Base-by-base conservation (phyloP, 2,329 filamentous ascomycete genomes). In the Diaporthe ilicicola region DNA sequence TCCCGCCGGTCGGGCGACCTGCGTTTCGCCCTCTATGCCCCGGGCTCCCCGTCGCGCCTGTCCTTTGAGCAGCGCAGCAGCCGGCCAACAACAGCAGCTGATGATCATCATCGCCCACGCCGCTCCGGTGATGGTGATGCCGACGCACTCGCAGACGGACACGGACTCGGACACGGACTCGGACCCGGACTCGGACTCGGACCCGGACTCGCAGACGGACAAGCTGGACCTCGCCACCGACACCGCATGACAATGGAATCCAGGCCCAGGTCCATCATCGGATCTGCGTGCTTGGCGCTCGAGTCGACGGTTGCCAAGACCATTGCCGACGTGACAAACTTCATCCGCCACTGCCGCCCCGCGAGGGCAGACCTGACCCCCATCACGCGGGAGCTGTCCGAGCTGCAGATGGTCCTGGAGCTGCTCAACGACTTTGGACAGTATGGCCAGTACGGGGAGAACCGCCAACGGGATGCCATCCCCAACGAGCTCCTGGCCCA, bases 321-420 rank as follows among this genome's bases (percentile, higher is more conserved):
- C 19, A 53, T 73, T 32, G 24, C 71, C 15, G 72, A 72, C 37
- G 59, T 76, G 29, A 73, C 72, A 50, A 73, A 67, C 29, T 76
- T 76, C 22, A 66, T 76, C n/a, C 73, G 74, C 39, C 72, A 70
- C 6, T 76, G 74, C 50, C 74, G 74, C 72, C 72, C 72, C 10
- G 73, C 75, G 8, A 71, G 74, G 24, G 61, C 67, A 15, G 75
- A 76, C 70, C 70, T 76, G 24, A 65, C 73, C 19, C 61, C 73
- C 56, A 69, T 76, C 67, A 72, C 68, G 13, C 69, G 74, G 32
- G 74, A 76, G 73, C 72, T 76, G 15, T 73, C 72, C 19, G 71
- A 75, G 64, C 73, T 76, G 46, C 64, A 70, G 46, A 70, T 74
- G 61, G 73, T 76, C 17, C 70, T 76, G 62, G 73, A 75, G 44